A percentile compares a stretch with the other conserved stretches of the same genome.
Conservation (phyloP, 768 basidiomycete species). For the Pisolithus tinctorius region DNA sequence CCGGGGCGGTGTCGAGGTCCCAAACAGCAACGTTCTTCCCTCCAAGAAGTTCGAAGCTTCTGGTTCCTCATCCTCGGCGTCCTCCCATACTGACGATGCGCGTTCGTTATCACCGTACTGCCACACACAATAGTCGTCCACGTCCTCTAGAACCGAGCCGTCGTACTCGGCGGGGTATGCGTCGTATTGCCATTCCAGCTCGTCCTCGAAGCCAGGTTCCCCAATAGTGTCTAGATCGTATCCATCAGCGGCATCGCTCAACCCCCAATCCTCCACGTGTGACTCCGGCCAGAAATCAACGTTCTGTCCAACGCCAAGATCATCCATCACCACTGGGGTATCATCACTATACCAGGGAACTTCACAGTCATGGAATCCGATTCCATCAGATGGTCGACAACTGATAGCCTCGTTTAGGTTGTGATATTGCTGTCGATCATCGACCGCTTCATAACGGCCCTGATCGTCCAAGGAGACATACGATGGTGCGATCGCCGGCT, state of each 20-base stretch:
- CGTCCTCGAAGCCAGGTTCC: not conserved
- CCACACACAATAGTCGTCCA: no score
- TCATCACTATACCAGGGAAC: not conserved
- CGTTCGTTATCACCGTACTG: not conserved
- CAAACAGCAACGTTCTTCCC: constrained; percentile 47
- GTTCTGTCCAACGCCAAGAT: not conserved
- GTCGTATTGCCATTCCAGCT: not conserved
- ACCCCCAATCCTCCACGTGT: no score
- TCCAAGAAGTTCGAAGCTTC: constrained; percentile 34
- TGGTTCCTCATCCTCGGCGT: constrained; percentile 1
- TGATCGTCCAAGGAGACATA: not conserved
- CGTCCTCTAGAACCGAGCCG: no score
- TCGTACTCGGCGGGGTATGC: no score
- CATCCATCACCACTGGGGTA: not conserved
- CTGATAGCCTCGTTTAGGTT: not conserved
- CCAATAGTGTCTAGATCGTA: not conserved
- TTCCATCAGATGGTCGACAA: not conserved
- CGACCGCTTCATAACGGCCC: not conserved
- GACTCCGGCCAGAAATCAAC: not conserved
- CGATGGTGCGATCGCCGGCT: not conserved
- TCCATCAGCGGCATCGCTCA: not conserved
- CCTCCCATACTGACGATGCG: not conserved
- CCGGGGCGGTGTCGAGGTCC: constrained; percentile 18
- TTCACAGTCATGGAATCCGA: not conserved
- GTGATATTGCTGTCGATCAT: not conserved